phyloP scores from a whole-genome alignment of 164 flowering plant genomes.

The Vitis vinifera region ASM3070453v1 NC_081815.1:546501-547000 shows the following conservation, averaged over 20 bases:
- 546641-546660: constrained; percentile 69
- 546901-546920: neutral
- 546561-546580: neutral
- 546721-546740: constrained; percentile 91
- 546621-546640: neutral
- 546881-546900: neutral
- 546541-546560: constrained; percentile 93
- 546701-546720: constrained; percentile 89
- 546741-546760: constrained; percentile 65
- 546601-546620: neutral
- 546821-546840: constrained; percentile 44
- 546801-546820: constrained; percentile 34
- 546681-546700: constrained; percentile 83
- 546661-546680: constrained; percentile 93
- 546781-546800: constrained; percentile 59
- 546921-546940: constrained; percentile 71
- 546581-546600: neutral
- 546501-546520: constrained; percentile 95
- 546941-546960: constrained; percentile 97
- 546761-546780: constrained; percentile 39
- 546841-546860: neutral
- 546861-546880: neutral
- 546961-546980: constrained; percentile 94
- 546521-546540: constrained; percentile 78
- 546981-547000: constrained; percentile 86